A percentile compares a stretch with the other conserved stretches of the same genome.
These are phyloP conservation scores for Backusella australiensis DNA, from an alignment of 192 early-diverging fungal species.

Conservation along the genomic window DNA sequence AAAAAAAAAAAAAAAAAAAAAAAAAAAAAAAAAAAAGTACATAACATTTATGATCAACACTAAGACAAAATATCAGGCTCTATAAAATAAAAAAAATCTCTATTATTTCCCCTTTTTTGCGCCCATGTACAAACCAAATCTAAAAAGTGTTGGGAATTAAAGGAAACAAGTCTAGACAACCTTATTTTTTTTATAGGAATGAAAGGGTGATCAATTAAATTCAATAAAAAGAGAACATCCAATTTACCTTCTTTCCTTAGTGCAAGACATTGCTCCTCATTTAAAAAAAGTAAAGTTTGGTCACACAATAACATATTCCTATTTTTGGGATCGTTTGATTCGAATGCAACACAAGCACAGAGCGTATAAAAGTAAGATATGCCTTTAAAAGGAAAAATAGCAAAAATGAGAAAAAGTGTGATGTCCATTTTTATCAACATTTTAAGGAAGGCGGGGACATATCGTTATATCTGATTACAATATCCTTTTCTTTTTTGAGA, in stretches of 20 bases:
- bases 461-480: background rate
- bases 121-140: too few relatives aligned
- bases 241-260: background rate
- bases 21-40: background rate
- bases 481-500: background rate
- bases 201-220: too few relatives aligned
- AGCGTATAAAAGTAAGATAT: background rate
- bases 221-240: background rate
- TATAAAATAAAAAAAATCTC: too few relatives aligned
- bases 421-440: background rate
- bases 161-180: too few relatives aligned
- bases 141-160: too few relatives aligned
- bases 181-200: too few relatives aligned
- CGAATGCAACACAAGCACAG: background rate
- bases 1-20: background rate
- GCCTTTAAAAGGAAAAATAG: background rate
- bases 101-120: too few relatives aligned
- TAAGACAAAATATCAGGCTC: too few relatives aligned
- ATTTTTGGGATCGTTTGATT: background rate
- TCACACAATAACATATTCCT: background rate
- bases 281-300: too few relatives aligned
- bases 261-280: background rate
- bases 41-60: too few relatives aligned
- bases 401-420: background rate
- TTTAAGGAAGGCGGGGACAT: background rate